Evolutionary conservation across 768 basidiomycete species (phyloP), one percentile per base, ranked within the genome.

Genomic region (Boletus speciosus): DNA sequence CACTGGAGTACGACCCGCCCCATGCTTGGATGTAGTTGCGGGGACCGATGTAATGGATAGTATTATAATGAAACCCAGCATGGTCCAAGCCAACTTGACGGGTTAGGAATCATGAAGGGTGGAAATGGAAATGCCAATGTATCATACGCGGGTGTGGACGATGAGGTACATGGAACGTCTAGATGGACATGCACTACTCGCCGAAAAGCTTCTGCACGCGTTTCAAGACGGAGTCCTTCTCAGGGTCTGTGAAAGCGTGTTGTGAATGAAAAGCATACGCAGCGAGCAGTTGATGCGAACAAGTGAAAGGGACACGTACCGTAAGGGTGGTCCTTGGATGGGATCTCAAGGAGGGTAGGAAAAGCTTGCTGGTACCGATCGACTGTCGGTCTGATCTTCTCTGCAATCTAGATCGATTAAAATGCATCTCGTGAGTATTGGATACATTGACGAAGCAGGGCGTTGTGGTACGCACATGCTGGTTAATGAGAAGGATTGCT

Each of bases 241-340:
- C 84, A 15, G 96, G 96, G 73, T 98, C 96, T 96, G 63, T 31
- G 49, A 36, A 58, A 46, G 49, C 61, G 51, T 65, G 57, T 62
- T 41, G 52, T 61, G 54, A 55, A 56, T 49, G 57, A 56, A 57
- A 29, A 47, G 50, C n/a, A 46, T 42, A 55, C 35, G 47, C 40
- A 35, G 46, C 27, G 38, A 37, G 48, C 42, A 50, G 36, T 46
- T 40, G 44, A 32, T 43, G 43, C 10, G 37, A 39, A 31, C 27
- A 35, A 38, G 52, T 31, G 47, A 46, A n/a, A 25, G 34, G 9
- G 44, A 40, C 38, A 73, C 82, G 54, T 50, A 96, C 96, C 95
- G 64, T 98, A 98, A 35, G 96, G 96, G 72, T 97, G 94, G 66
- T 98, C 96, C 71, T 98, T 98, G 51, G 93, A 94, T 25, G 97